Evolutionary conservation across 78 protist species (phyloP), one percentile per base, ranked within the genome.

Genomic region (Capsaspora owczarzaki): DNA sequence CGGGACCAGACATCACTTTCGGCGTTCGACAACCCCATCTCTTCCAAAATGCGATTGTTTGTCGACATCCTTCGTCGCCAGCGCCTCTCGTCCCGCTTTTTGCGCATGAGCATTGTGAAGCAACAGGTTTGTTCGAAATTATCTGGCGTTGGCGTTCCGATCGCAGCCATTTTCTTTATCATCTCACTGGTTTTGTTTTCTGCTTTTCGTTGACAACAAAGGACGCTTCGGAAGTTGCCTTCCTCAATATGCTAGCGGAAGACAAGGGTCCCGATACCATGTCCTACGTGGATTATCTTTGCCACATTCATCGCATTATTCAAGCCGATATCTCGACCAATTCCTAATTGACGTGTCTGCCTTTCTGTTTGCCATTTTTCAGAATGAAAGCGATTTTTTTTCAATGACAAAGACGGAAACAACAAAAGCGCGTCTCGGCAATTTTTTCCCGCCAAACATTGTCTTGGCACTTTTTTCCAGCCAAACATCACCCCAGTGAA

Each of bases 251-350:
- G 27, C 27, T 78, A 29, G 35, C 46, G 46, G 74, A 78, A 46
- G 82, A 78, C 27, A 51, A 51, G 3, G 23, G 35, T 2, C 53
- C 69, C 37, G 61, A 47, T 4, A 27, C 16, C 31, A 47, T 70
- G 78, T 51, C 43, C 29, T 80, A 80, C 42, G 84, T 80, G 43
- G 84, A 80, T 51, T 80, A 44, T 56, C 78, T 80, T 37, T 70
- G 79, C 78, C 61, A 68, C 60, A 44, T 70, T 22, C 84, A 80
- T 23, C 37, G 72, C 8, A 60, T 70, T 25, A 70, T 80, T 53
- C 40, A 68, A n/a, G n/a, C n/a, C n/a, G n/a, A n/a, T n/a, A n/a
- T n/a, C n/a, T n/a, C n/a, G n/a, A n/a, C n/a, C n/a, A n/a, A n/a
- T n/a, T n/a, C n/a, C n/a, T n/a, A n/a, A n/a, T n/a, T n/a, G n/a